A percentile compares a stretch with the other conserved stretches of the same genome.
phyloP scores from a whole-genome alignment of 371 early-diverging fungal genomes.

The Blastocladiella emersonii region DNA sequence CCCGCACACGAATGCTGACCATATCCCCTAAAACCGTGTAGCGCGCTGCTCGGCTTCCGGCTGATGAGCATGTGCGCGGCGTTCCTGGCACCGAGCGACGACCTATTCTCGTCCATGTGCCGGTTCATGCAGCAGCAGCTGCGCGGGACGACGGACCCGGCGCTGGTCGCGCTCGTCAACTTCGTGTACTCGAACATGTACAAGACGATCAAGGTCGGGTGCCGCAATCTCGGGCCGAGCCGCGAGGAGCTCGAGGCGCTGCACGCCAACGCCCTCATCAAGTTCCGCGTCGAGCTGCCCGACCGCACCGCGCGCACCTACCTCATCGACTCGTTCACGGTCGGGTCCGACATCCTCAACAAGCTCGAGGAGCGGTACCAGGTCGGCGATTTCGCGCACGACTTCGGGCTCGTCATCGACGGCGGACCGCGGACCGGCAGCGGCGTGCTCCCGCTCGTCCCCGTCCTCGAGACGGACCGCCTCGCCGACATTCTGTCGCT shows the following conservation, averaged over 20 bases:
- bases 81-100: not conserved
- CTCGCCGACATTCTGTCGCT: not conserved
- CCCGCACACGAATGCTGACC: no score
- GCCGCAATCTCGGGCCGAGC: not conserved
- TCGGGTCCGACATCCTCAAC: not conserved
- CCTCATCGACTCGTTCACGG: not conserved
- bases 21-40: no score
- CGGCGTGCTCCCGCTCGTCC: not conserved
- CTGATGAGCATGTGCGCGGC: not conserved
- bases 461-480: not conserved
- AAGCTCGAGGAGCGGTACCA: not conserved
- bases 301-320: not conserved
- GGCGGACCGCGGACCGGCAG: not conserved
- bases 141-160: not conserved
- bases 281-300: not conserved
- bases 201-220: not conserved
- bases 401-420: not conserved
- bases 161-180: not conserved
- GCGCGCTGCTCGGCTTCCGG: not conserved
- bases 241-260: not conserved
- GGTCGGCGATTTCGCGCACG: not conserved
- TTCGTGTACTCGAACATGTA: not conserved
- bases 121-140: not conserved
- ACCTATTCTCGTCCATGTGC: not conserved
- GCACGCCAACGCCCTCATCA: not conserved